phyloP scores from a whole-genome alignment of 1,284 basidiomycete genomes.

The Apiotrichum domesticum region DNA sequence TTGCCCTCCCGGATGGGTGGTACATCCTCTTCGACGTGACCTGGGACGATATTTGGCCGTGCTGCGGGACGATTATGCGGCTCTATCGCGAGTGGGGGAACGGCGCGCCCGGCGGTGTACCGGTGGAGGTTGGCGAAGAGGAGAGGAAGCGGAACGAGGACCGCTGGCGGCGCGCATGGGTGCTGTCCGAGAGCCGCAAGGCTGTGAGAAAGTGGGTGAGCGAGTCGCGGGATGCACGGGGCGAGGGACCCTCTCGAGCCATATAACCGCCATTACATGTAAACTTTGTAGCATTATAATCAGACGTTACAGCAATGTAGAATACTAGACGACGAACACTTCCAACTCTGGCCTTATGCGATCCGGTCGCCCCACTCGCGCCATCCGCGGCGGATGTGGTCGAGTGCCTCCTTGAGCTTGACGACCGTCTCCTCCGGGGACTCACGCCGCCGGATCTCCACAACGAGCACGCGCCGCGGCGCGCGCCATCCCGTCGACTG shows the following conservation, averaged over 20 bases:
- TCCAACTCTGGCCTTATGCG: background rate
- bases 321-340: background rate
- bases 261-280: background rate
- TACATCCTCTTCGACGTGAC: constrained; percentile 81
- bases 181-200: constrained; percentile 48
- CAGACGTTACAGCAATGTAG: background rate
- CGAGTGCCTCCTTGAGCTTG: constrained; percentile 28
- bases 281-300: background rate
- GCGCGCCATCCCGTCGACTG: constrained; percentile 5
- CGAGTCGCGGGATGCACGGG: background rate
- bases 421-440: constrained; percentile 24
- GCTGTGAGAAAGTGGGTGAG: constrained; percentile 49
- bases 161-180: constrained; percentile 54
- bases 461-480: constrained; percentile 19
- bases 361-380: constrained; percentile 25
- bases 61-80: constrained; percentile 71
- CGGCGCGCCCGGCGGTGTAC: constrained; percentile 14
- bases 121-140: constrained; percentile 45
- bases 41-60: constrained; percentile 75
- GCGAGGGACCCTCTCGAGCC: background rate
- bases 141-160: constrained; percentile 45
- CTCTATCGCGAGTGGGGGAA: constrained; percentile 52
- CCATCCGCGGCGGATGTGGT: constrained; percentile 26
- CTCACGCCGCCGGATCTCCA: constrained; percentile 27
- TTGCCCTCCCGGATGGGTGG: constrained; percentile 74